Evolutionary conservation across 164 flowering plant genomes (phyloP), one percentile per base, ranked within the genome.

Genomic region (Magnolia changhungtana): DNA sequence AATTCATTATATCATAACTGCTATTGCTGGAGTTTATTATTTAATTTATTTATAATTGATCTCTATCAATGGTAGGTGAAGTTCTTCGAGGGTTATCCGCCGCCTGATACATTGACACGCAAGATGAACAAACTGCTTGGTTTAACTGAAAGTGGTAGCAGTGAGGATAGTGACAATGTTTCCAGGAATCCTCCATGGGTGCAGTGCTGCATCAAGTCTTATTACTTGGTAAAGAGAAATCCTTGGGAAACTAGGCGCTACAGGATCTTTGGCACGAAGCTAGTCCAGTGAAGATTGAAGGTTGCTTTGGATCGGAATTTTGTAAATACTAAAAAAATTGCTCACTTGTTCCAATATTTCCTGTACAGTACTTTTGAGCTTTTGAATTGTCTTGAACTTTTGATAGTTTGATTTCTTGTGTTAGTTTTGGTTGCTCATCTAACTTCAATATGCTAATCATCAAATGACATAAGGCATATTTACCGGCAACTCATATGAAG

Each of bases 131-230:
- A 74, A 72, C 84, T 89, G 83, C 87, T 90, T 51, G 92, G 94
- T 52, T 18, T 89, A 18, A 58, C 70, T 14, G 81, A 78, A 27
- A 58, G 67, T 64, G 83, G 74, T 21, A 74, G 80, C 20, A 71
- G 75, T 24, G 75, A 80, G 13, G 85, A 58, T 29, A 63, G 13
- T 3, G 72, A 50, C 23, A 63, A 75, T 72, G 77, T 77, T 72
- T 78, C 83, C 2, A 88, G 91, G 85, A 84, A 82, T 81, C 95
- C 92, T 19, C 92, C 91, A 66, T 89, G 91, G 92, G 75, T 87
- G 8, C 78, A 82, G 50, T 82, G 82, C 76, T 88, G 87, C 76
- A 64, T 89, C 4, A 84, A 86, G 73, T 86, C 91, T 1, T 86
- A 87, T 76, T 88, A 84, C 79, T 70, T 75, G 0, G 82, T 73